Base-by-base conservation (phyloP, 2,329 filamentous ascomycete species). In the Colletotrichum sp. region DNA sequence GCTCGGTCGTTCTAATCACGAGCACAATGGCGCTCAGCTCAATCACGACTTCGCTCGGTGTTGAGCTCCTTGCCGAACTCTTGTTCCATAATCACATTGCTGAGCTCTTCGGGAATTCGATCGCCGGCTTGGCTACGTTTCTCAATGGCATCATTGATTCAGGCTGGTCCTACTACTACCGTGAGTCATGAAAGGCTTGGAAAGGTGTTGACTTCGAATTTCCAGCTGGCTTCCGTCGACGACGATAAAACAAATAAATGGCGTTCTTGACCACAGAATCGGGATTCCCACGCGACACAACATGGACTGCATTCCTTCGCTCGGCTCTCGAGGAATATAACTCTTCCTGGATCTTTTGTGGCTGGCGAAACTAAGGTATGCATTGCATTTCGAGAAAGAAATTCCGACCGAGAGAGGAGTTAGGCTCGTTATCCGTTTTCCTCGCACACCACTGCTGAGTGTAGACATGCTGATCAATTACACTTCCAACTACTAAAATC, bases 1-100 rank as follows among this genome's bases (percentile, higher is more conserved):
- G 83, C 6, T 85, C 80, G 1, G 79, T 82, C 21, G 75, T 82
- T 24, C 78, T 78, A 1, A 80, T 81, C 1, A 57, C 79, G 2
- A 75, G 69, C 0, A 68, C 80, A 3, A 74, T 79, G 4, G 80
- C 76, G 7, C 39, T 84, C 2, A 84, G 81, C 65, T 79, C 79
- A 4, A 55, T 84, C 32, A 84, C 82, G 57, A 79, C 80, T 2
- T 79, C n/a, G 78, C 3, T 44, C 69, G 49, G 32, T 21, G 15
- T 59, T 7, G 44, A 15, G 26, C 24, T 32, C 44, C 30, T 72
- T 68, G 24, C 69, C 21, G 75, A 62, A 34, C 71, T 63, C 2
- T 64, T 73, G 10, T 24, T 64, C 72, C 30, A 75, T 69, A 21
- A 67, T 63, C 16, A 39, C 34, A 5, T 39, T 34, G n/a, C 71